Evolutionary conservation across 768 basidiomycete species (phyloP), one percentile per base, ranked within the genome.

Genomic region (Leucosporidium yakuticum): DNA sequence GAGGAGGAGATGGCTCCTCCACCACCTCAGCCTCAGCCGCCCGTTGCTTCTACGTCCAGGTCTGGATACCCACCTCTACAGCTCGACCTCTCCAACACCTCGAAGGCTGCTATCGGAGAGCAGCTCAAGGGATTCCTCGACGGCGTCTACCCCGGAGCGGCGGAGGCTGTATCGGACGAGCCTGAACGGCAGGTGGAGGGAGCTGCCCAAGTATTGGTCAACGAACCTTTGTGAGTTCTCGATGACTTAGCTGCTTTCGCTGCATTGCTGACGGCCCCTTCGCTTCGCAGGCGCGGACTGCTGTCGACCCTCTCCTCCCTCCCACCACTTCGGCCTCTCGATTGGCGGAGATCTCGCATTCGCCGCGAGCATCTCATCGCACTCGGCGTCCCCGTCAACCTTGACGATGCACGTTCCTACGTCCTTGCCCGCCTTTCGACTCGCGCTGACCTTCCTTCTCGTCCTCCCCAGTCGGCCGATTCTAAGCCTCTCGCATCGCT

Each of bases 161-260:
- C 53, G 14, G 39, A 27, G 17, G 65, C 56, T 1, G 56, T 69
- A 0, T 64, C 17, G 14, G 68, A 69, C 15, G 71, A 72, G 51
- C 71, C 71, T 1, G 71, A 72, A 51, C 29, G 71, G 12, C 67
- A 72, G 39, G 68, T 69, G 21, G 71, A 67, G 20, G 71, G 71
- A 0, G 44, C 62, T 1, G 65, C 56, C 7, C 71, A 72, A 56
- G 60, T 72, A 0, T 29, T 72, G 23, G 71, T 68, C 4, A 62
- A 58, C 8, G 70, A 71, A 32, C 62, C 62, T 9, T 50, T 62
- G 70, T 68, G 39, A 48, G 70, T 61, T 32, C 11, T 44, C n/a
- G n/a, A 12, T 14, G 9, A 14, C 8, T 12, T 6, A 36, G 1
- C 23, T n/a, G 19, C 34, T 25, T 20, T 49, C 27, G 1, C 7